Conservation (phyloP, 1,139 yeast genomes). For the Suhomyces ambrosiae region DNA sequence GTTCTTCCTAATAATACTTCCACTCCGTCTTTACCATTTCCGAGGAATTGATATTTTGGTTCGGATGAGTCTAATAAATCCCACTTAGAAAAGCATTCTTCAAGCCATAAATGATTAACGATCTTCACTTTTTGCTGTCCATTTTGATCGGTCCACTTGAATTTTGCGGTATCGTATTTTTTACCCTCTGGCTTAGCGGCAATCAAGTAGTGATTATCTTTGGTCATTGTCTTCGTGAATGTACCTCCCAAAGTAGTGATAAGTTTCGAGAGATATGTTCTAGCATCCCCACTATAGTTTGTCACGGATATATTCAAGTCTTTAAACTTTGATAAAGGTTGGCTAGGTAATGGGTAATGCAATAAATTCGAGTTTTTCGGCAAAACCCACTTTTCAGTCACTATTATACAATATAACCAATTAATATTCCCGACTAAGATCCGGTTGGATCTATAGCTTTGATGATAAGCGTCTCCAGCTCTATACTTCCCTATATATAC, state of each 20-base stretch:
- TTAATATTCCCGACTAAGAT: constrained; percentile 63
- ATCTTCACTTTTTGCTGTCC: constrained; percentile 46
- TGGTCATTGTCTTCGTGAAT: constrained; percentile 70
- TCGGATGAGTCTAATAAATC: constrained; percentile 44
- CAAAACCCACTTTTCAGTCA: constrained; percentile 54
- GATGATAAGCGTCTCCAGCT: constrained; percentile 50
- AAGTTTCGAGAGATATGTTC: constrained; percentile 69
- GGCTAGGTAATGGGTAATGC: constrained; percentile 69
- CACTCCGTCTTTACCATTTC: constrained; percentile 38
- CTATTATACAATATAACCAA: constrained; percentile 74
- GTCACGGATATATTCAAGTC: constrained; percentile 65
- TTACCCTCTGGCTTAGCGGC: constrained; percentile 70
- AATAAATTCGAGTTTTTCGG: constrained; percentile 60
- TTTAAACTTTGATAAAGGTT: constrained; percentile 54
- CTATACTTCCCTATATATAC: constrained; percentile 71
- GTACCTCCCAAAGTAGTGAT: constrained; percentile 72
- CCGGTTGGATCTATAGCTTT: constrained; percentile 27
- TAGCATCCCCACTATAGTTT: constrained; percentile 82
- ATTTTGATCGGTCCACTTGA: constrained; percentile 50
- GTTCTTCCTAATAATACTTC: constrained; percentile 56
- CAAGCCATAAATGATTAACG: constrained; percentile 89
- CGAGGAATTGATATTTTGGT: constrained; percentile 50
- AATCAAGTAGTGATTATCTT: constrained; percentile 70
- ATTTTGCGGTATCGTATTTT: constrained; percentile 71
- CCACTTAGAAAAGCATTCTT: constrained; percentile 73